A percentile compares a stretch with the other conserved stretches of the same genome.
Conservation (phyloP, 176 grass and related monocot genomes). For the Tillandsia leiboldiana region DNA sequence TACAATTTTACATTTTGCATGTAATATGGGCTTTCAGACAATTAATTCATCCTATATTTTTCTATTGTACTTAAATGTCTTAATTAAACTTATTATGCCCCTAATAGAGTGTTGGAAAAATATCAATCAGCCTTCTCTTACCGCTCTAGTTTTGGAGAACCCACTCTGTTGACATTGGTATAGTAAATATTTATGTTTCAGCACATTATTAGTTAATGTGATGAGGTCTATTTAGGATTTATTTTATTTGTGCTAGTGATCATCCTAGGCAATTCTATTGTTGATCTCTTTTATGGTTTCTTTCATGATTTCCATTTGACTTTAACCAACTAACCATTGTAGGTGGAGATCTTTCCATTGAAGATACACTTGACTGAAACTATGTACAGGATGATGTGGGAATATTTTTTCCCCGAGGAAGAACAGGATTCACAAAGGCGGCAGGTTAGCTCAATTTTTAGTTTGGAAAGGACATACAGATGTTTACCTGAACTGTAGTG, state of each 20-base stretch:
- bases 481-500: no score
- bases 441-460: constrained; percentile 43
- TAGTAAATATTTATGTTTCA: no score
- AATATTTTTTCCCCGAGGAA: constrained; percentile 98
- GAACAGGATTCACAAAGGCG: constrained; percentile 93
- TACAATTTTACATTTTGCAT: no score
- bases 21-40: no score
- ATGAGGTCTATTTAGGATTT: no score
- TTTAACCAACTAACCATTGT: constrained; percentile 26
- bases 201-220: no score
- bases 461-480: no score
- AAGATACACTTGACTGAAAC: constrained; percentile 95
- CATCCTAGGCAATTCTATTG: constrained; percentile 5
- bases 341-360: constrained; percentile 94
- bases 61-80: not conserved
- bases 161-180: no score
- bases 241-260: not conserved
- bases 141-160: no score
- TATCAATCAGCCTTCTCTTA: not conserved
- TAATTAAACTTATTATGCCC: no score
- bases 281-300: not conserved
- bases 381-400: constrained; percentile 99
- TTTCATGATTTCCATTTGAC: constrained; percentile 27
- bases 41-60: no score
- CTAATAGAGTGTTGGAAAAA: not conserved